Evolutionary conservation across 345 rosid genomes (phyloP), one percentile per base, ranked within the genome.

Genomic region (Noccaea bulbosa): DNA sequence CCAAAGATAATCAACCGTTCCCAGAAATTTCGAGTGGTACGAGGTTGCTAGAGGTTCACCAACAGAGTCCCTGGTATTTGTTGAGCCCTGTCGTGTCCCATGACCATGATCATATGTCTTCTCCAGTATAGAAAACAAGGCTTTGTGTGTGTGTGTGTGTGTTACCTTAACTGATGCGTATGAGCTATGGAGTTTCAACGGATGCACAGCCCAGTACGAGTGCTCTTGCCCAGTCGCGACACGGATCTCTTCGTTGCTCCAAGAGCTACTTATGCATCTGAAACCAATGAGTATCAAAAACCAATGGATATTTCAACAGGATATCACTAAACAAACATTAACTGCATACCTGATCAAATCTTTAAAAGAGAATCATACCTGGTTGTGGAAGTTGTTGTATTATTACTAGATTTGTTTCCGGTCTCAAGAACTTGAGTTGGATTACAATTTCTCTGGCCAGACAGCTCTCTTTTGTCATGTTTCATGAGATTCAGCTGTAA

Each of bases 1-100:
- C 93, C 97, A 91, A 62, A 91, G 69, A 72, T 87, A 91, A 81
- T 91, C 96, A 57, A 91, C 97, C 12, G 97, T 89, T 70, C 96
- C 96, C 8, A 89, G 82, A 81, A 91, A 91, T 78, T 89, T 91
- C 2, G 82, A 78, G 71, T 87, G 96, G 73, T 82, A 91, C 3
- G 97, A 89, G 61, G 97, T 91, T 20, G 96, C 97, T 52, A 84
- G 65, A 44, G 96, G 97, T 83, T 91, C 96, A 50, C 86, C 90
- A 49, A 48, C 53, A 44, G 56, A 63, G 79, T 74, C 86, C 76
- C 95, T 85, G 24, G 83, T 79, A 71, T 58, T 66, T 34, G 75
- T 17, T 47, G 87, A 87, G 40, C 89, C 91, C 92, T 88, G 74
- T 75, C 10, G 32, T 67, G 67, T 37, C 54, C 34, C 47, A 70